Evolutionary conservation across 163 green algal species (phyloP).

Genomic region (Scenedesmus sp.): DNA sequence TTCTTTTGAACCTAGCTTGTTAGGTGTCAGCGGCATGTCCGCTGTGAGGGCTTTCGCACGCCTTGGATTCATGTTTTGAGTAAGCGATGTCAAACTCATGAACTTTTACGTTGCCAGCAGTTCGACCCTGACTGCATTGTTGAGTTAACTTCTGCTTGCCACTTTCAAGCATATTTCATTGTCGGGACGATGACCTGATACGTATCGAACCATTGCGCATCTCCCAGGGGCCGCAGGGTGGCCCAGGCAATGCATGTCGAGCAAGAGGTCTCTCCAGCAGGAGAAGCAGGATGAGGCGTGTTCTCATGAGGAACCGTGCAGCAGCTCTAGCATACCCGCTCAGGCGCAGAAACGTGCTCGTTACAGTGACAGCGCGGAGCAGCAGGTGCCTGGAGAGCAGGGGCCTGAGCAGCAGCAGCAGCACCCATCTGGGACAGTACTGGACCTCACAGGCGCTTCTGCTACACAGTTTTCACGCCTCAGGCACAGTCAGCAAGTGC

Average conservation of each 20-base stretch:
- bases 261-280: conserved; percentile 11
- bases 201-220: not conserved
- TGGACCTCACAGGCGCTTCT: not conserved
- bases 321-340: conserved; percentile 26
- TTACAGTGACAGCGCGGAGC: conserved; percentile 46
- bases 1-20: conserved; percentile 2
- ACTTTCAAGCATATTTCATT: not conserved
- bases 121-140: not conserved
- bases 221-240: not conserved
- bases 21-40: not conserved
- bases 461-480: conserved; percentile 38
- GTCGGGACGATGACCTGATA: not conserved
- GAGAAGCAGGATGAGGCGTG: conserved; percentile 17
- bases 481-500: conserved; percentile 38
- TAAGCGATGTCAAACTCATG: not conserved
- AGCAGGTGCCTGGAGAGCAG: conserved; percentile 16
- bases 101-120: not conserved
- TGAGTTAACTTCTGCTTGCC: not conserved
- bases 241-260: conserved; percentile 45
- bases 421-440: not conserved
- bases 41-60: not conserved
- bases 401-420: conserved; percentile 6
- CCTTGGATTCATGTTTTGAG: not conserved
- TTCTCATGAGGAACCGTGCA: conserved; percentile 39
- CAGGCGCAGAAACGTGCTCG: conserved; percentile 40